phyloP scores from a whole-genome alignment of 2,329 filamentous ascomycete species.

The Nemania abortiva region DNA sequence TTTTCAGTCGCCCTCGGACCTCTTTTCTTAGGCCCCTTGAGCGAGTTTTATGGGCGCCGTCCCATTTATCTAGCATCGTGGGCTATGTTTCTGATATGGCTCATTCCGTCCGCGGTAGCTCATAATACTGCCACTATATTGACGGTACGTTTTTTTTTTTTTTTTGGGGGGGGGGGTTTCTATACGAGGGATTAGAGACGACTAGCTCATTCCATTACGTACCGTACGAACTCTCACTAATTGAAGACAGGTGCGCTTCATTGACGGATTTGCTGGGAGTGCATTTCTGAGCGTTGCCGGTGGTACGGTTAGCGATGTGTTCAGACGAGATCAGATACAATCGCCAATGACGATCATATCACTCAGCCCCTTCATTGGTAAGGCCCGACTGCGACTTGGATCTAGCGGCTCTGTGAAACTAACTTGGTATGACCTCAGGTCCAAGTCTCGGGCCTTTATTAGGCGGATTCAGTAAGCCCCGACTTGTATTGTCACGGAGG shows the following conservation, averaged over 20 bases:
- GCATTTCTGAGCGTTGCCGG: conserved; percentile 81
- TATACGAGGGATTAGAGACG: neutral
- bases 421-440: conserved; percentile 54
- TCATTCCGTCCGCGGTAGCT: conserved; percentile 86
- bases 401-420: conserved; percentile 7
- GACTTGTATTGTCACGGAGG: neutral
- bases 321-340: conserved; percentile 75
- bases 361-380: conserved; percentile 69
- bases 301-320: conserved; percentile 86
- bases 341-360: conserved; percentile 87
- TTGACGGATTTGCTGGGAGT: conserved; percentile 78
- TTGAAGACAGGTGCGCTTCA: conserved; percentile 69
- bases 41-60: conserved; percentile 84
- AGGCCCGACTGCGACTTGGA: neutral
- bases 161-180: neutral
- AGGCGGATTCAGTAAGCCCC: conserved; percentile 74
- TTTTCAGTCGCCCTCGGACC: conserved; percentile 67
- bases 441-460: conserved; percentile 70
- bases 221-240: conserved; percentile 21
- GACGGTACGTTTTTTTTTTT: conserved; percentile 55
- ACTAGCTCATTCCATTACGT: neutral
- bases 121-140: conserved; percentile 84
- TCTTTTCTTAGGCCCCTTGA: conserved; percentile 72
- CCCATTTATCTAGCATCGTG: conserved; percentile 85
- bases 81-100: conserved; percentile 79